Evolutionary conservation across 768 basidiomycete species (phyloP), one percentile per base, ranked within the genome.

Genomic region (Agrocybe pediades): DNA sequence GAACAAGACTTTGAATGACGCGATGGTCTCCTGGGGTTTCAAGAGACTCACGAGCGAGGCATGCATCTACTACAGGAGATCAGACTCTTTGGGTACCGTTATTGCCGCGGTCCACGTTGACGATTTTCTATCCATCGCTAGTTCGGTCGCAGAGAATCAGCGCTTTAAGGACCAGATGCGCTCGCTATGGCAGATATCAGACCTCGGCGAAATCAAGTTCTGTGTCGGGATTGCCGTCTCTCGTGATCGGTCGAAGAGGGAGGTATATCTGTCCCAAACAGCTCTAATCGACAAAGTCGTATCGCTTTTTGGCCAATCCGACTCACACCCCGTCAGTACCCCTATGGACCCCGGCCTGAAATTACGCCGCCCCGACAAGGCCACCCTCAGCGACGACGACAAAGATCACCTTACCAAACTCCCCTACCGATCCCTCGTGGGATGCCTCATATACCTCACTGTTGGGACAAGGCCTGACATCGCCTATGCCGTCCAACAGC

Each of bases 191-290:
- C 50, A 24, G 6, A 57, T 57, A 20, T 57, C 51, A 2, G 71
- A 74, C 25, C 63, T 74, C 0, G 73, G 72, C 0, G 62, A 68
- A 6, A 53, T 66, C 1, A 54, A 61, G 2, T 71, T 64, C 40
- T 54, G 61, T 27, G 49, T 81, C 1, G 75, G 77, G 0, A 74
- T 80, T 17, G 65, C 60, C 6, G 66, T 78, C 25, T 41, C 60
- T 16, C 62, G 67, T 0, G 66, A 76, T 21, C 57, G 57, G 6
- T 9, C 42, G 1, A 36, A 42, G 5, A 48, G 55, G 41, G 57
- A 57, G 0, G 47, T 69, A 7, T 46, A 43, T n/a, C 24, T 72
- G 1, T 58, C 59, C 4, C 63, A 65, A 24, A 65, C 49, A 0
- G 59, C 59, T 20, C 51, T 74, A 51, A 65, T 74, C 23, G 62